Conservation (phyloP, 2,329 filamentous ascomycete species). For the Monosporascus sp. region DNA sequence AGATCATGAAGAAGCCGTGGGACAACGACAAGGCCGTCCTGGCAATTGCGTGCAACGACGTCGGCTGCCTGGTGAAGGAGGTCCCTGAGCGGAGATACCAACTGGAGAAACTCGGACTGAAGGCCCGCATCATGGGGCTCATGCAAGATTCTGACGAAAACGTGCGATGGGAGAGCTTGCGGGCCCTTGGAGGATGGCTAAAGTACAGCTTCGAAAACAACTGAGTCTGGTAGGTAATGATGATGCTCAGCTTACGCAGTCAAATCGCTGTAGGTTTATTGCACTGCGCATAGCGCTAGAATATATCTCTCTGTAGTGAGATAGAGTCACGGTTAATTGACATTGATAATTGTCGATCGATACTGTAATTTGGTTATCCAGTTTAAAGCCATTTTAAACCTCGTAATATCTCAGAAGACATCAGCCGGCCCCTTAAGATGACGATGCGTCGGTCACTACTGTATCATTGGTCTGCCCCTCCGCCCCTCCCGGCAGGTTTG, state of each 20-base stretch:
- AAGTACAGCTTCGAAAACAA: constrained; percentile 56
- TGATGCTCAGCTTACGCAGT: background rate
- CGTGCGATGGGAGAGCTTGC: constrained; percentile 87
- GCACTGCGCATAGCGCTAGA: background rate
- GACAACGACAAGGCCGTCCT: constrained; percentile 81
- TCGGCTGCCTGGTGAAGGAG: constrained; percentile 83
- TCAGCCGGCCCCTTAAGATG: too few species aligned
- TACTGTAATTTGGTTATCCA: too few species aligned
- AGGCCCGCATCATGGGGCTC: constrained; percentile 84
- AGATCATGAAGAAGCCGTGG: constrained; percentile 71
- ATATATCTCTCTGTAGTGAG: background rate
- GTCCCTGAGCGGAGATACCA: constrained; percentile 76
- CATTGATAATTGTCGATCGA: too few species aligned
- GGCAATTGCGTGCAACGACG: constrained; percentile 88
- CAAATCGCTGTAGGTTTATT: too few species aligned
- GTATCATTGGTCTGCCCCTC: too few species aligned
- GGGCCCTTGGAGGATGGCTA: constrained; percentile 66
- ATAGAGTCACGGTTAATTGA: background rate
- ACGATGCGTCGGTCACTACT: too few species aligned
- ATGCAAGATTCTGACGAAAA: constrained; percentile 87
- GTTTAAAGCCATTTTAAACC: too few species aligned
- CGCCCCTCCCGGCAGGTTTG: too few species aligned
- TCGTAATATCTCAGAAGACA: too few species aligned
- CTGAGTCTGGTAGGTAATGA: constrained; percentile 4
- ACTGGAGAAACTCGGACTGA: constrained; percentile 79